Evolutionary conservation across 78 protist species (phyloP).

Genomic region (slime mould (Dictyostelium discoideum)): DNA sequence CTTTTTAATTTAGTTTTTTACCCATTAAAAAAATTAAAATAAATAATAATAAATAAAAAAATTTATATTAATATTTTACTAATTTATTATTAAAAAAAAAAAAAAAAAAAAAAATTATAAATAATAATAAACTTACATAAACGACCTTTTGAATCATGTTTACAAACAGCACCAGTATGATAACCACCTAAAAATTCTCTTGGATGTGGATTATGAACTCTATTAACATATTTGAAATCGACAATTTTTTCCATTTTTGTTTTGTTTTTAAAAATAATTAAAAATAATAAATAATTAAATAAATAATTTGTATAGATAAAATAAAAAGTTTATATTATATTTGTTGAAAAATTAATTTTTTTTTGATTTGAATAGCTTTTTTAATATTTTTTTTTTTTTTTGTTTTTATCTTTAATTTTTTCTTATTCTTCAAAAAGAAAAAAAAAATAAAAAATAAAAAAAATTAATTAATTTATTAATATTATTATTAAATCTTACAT

Average conservation of each 20-base stretch:
- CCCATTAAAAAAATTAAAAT: not conserved
- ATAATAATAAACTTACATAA: not conserved
- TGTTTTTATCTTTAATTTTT: not conserved
- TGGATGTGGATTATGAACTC: slow-evolving; percentile 36
- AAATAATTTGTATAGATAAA: not conserved
- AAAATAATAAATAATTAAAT: slow-evolving; percentile 9
- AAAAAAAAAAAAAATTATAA: not conserved
- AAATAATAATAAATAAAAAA: not conserved
- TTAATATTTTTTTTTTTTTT: not conserved
- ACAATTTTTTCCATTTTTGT: not conserved
- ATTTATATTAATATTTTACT: not conserved
- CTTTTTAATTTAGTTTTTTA: not conserved
- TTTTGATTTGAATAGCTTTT: not conserved
- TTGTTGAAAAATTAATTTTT: not conserved
- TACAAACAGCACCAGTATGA: slow-evolving; percentile 29
- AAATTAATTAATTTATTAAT: not conserved
- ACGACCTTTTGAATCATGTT: not conserved
- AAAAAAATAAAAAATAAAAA: not conserved
- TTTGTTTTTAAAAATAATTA: not conserved
- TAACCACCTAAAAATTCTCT: slow-evolving; percentile 49
- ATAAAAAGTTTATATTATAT: not conserved
- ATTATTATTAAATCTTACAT: not conserved
- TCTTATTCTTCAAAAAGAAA: not conserved
- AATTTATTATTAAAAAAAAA: not conserved
- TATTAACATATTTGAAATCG: slow-evolving; percentile 23